Base-by-base conservation (phyloP, 1,284 basidiomycete genomes). In the Moniliella sp. region DNA sequence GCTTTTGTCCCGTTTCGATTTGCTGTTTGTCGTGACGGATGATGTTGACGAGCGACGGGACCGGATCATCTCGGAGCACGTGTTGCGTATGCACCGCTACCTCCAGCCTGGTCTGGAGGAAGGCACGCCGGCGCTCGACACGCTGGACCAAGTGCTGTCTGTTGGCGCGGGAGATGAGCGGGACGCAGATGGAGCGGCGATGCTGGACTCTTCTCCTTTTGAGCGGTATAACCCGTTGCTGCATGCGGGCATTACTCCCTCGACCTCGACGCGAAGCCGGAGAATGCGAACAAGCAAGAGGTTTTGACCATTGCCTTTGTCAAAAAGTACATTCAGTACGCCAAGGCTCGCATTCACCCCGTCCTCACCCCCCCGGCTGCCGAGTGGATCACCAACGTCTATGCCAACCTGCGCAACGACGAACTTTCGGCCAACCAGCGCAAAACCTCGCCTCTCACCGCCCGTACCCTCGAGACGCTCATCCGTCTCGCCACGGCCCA, bases 251-350 rank as follows among this genome's bases (percentile, higher is more conserved):
- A 27, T 69, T 70, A 10, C 72, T 71, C 41, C 69, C 65, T 28
- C 61, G 69, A 37, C 69, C 69, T 40, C 64, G 53, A 30, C 13
- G 15, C 18, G 44, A 42, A 26, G 35, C 37, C 31, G 39, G 13
- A 39, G 38, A 38, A 69, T 69, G 51, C 73, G 72, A 42, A 44
- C 31, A 48, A 75, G 61, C 69, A 71, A 40, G 83, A 97, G 62
- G 76, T 99, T 19, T 68, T 99, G 28, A 82, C 76, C 43, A 83
- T 93, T 40, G 66, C 75, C 3, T 99, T 99, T 57, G 75, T 97
- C 58, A 99, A 99, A 64, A 97, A 94, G 65, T 97, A 91, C 61
- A 79, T 97, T 34, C 88, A 97, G 63, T 94, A 94, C 59, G 79
- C 91, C 32, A 97, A 94, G 70, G 75, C 30, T 69, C 78, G 47